These are phyloP conservation scores for Musa itinerans DNA, from an alignment of 176 grass and related monocot species.

Conservation along the genomic window DNA sequence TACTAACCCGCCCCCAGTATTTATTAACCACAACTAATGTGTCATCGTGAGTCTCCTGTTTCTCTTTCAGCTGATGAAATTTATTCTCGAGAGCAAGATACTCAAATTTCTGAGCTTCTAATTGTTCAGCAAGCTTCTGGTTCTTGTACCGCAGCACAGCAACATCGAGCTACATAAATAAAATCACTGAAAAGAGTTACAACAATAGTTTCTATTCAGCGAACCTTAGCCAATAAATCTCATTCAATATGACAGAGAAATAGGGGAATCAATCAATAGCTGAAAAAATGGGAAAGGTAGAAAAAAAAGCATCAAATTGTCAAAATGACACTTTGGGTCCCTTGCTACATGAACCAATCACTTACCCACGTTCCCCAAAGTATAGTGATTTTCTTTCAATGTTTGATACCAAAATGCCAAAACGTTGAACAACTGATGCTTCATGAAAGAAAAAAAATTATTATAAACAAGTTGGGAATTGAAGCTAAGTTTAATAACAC, in stretches of 20 bases:
- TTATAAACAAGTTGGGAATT: no score
- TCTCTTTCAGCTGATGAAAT: conserved; percentile 59
- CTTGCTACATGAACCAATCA: neutral
- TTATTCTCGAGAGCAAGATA: conserved; percentile 62
- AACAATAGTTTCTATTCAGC: conserved; percentile 1
- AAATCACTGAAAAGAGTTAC: conserved; percentile 5
- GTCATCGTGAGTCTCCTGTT: conserved; percentile 40
- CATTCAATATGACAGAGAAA: neutral
- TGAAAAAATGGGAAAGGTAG: neutral
- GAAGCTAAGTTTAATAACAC: no score
- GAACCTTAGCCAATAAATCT: neutral
- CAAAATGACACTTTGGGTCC: neutral
- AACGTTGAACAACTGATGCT: no score
- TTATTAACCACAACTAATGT: conserved; percentile 53
- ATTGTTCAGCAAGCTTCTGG: conserved; percentile 73
- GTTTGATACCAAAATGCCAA: no score
- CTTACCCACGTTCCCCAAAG: no score
- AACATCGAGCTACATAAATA: conserved; percentile 49
- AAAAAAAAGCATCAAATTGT: neutral
- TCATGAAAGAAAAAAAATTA: no score
- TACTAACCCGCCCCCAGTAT: conserved; percentile 52
- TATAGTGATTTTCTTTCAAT: no score
- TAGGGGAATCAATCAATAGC: neutral
- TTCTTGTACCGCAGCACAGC: conserved; percentile 88
- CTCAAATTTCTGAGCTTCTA: conserved; percentile 79